Evolutionary conservation across 345 rosid species (phyloP).

Genomic region (Ceriops zippeliana): DNA sequence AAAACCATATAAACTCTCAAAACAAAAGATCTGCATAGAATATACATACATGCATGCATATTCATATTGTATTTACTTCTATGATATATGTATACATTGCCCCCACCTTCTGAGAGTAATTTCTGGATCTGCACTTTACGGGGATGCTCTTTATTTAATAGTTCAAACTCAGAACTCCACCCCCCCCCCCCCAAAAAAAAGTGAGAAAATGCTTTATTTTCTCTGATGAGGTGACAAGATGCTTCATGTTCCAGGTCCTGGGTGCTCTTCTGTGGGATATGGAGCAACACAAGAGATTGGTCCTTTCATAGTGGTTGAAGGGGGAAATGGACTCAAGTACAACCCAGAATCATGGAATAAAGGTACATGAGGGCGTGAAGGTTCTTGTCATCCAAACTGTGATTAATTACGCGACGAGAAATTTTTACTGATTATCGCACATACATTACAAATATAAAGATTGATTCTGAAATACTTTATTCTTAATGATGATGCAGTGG

Average conservation of each 20-base stretch:
- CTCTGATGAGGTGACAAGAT: conserved; percentile 41
- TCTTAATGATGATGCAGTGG: conserved; percentile 51
- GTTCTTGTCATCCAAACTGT: background rate
- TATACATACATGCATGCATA: too few species aligned
- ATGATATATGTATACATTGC: too few species aligned
- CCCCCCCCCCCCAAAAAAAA: too few species aligned
- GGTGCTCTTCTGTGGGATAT: conserved; percentile 94
- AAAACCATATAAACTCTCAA: too few species aligned
- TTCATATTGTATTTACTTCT: too few species aligned
- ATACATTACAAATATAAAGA: conserved; percentile 6
- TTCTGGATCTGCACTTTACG: too few species aligned
- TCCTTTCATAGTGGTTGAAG: conserved; percentile 74
- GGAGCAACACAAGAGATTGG: conserved; percentile 99
- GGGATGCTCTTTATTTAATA: too few species aligned
- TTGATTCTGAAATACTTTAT: conserved; percentile 12
- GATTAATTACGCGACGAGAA: background rate
- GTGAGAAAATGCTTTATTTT: conserved; percentile 21
- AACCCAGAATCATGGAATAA: conserved; percentile 79
- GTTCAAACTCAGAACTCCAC: too few species aligned
- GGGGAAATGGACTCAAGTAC: conserved; percentile 49
- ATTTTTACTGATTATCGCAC: background rate
- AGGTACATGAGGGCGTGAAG: conserved; percentile 37
- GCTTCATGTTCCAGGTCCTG: conserved; percentile 70
- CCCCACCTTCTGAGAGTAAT: too few species aligned
- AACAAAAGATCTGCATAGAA: too few species aligned